phyloP scores from a whole-genome alignment of 306 rosid species.

The Sphenostylis stenocarpa region DNA sequence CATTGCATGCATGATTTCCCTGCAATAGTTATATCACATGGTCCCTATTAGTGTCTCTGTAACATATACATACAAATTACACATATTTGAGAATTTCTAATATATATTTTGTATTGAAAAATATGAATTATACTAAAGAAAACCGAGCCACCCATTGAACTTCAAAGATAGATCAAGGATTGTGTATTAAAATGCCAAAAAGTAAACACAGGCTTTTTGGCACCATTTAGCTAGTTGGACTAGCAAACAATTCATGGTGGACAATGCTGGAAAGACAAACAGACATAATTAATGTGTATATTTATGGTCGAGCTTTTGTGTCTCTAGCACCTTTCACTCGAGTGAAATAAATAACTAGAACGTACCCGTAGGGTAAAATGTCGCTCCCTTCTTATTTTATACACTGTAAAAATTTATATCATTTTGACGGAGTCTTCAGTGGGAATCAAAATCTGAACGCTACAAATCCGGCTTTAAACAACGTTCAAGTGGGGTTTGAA shows the following conservation, averaged over 20 bases:
- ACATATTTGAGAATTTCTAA: background rate
- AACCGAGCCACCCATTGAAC: background rate
- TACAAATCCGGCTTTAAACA: background rate
- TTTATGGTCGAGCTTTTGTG: background rate
- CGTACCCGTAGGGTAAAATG: constrained; percentile 18
- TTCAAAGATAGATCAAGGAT: background rate
- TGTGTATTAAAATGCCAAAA: background rate
- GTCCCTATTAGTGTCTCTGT: background rate
- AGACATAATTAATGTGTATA: background rate
- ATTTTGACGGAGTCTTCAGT: background rate
- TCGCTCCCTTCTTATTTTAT: background rate
- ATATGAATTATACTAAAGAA: background rate
- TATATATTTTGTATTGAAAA: background rate
- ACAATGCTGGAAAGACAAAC: constrained; percentile 16
- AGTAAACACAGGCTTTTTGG: background rate
- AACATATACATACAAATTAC: background rate
- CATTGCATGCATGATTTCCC: constrained; percentile 97
- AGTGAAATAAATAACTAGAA: background rate
- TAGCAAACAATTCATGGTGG: background rate
- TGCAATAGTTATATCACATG: constrained; percentile 24
- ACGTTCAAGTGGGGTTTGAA: background rate
- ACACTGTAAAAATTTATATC: background rate
- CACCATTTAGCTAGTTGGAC: background rate
- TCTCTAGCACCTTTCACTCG: constrained; percentile 1
- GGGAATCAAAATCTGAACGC: background rate